These are phyloP conservation scores for Diplogelasinospora grovesii DNA, from an alignment of 495 filamentous ascomycete genomes.

Conservation along the genomic window DNA sequence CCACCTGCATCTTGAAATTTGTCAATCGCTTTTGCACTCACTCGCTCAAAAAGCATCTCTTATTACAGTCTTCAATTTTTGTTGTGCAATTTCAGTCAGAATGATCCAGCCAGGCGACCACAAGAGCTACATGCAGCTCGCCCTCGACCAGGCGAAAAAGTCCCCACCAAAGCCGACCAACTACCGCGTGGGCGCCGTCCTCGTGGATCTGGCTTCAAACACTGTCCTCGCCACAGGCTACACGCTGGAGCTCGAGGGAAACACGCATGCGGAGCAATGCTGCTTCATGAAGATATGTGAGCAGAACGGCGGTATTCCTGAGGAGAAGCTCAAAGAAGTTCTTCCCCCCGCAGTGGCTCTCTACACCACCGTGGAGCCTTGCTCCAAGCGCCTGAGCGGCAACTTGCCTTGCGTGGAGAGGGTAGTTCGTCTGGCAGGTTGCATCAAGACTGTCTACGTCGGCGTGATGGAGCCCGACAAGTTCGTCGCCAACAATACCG, in stretches of 20 bases:
- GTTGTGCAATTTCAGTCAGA: too few relatives aligned
- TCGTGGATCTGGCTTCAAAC: slow-evolving; percentile 54
- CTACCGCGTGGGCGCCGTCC: slow-evolving; percentile 83
- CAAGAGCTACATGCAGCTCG: slow-evolving; percentile 59
- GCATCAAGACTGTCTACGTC: slow-evolving; percentile 73
- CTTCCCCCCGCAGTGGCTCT: slow-evolving; percentile 55
- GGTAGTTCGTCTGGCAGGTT: slow-evolving; percentile 57
- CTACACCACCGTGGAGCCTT: slow-evolving; percentile 95
- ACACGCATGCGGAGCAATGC: slow-evolving; percentile 94
- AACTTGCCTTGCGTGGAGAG: slow-evolving; percentile 78
- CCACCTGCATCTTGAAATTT: too few relatives aligned
- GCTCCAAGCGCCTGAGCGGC: slow-evolving; percentile 70
- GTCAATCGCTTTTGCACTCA: too few relatives aligned
- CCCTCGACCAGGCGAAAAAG: slow-evolving; percentile 64
- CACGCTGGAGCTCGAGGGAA: slow-evolving; percentile 83
- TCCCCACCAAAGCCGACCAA: slow-evolving; percentile 84
- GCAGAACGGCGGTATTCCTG: slow-evolving; percentile 38
- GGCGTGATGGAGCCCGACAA: slow-evolving; percentile 83
- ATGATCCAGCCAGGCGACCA: slow-evolving; percentile 44
- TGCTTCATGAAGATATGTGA: slow-evolving; percentile 71
- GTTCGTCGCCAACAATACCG: slow-evolving; percentile 77
- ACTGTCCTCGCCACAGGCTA: slow-evolving; percentile 77
- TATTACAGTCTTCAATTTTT: too few relatives aligned
- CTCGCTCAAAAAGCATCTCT: too few relatives aligned
- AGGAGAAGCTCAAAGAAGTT: slow-evolving; percentile 48